phyloP scores from a whole-genome alignment of 768 basidiomycete genomes.

The Lentinus tigrinus region DNA sequence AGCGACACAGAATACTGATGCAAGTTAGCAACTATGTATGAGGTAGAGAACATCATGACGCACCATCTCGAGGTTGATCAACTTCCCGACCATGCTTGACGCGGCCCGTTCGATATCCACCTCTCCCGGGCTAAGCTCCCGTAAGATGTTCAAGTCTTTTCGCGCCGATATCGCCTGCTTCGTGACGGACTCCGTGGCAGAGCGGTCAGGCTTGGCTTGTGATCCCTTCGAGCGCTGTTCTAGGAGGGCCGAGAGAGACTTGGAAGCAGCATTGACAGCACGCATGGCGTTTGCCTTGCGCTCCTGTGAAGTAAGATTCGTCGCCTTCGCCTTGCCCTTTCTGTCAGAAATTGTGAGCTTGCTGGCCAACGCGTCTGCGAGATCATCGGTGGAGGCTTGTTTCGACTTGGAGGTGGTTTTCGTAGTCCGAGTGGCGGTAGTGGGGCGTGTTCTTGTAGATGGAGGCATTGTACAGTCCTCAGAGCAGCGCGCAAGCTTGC shows the following conservation, averaged over 20 bases:
- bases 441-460: no score
- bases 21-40: background rate
- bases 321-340: slow-evolving; percentile 18
- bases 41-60: slow-evolving; percentile 28
- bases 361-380: slow-evolving; percentile 25
- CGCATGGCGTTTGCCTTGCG: slow-evolving; percentile 53
- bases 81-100: slow-evolving; percentile 61
- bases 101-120: slow-evolving; percentile 76
- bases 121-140: slow-evolving; percentile 44
- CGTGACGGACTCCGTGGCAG: slow-evolving; percentile 31
- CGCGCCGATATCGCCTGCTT: slow-evolving; percentile 39
- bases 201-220: slow-evolving; percentile 25
- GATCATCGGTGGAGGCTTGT: slow-evolving; percentile 20
- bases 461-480: no score
- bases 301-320: slow-evolving; percentile 30
- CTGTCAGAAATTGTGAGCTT: slow-evolving; percentile 26
- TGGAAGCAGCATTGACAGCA: slow-evolving; percentile 60
- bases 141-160: slow-evolving; percentile 45
- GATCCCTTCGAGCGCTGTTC: slow-evolving; percentile 61
- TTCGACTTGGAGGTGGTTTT: slow-evolving; percentile 7
- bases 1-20: slow-evolving; percentile 49
- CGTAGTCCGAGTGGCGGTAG: background rate
- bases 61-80: slow-evolving; percentile 71
- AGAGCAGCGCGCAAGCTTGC: no score
- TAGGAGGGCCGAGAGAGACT: slow-evolving; percentile 48